Percentiles rank a stretch among this genome's conserved stretches.
phyloP scores from a whole-genome alignment of 163 green algal species.

The Scenedesmus sp. region DNA sequence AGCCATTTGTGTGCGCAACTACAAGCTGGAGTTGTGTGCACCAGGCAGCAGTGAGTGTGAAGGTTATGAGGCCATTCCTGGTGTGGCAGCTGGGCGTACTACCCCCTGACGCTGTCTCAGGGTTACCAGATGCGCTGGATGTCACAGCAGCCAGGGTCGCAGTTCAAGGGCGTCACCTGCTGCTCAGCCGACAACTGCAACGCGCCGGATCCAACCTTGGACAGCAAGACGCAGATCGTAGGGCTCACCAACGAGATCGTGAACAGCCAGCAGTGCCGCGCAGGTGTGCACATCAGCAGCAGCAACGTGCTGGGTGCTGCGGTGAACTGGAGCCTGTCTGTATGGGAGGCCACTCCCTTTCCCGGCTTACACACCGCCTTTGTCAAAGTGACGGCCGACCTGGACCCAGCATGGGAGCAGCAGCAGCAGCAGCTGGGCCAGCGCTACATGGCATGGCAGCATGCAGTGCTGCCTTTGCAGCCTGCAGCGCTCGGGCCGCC shows the following conservation, averaged over 20 bases:
- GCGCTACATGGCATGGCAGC: background rate
- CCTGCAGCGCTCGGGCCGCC: too few species aligned
- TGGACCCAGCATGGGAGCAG: background rate
- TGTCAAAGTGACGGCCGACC: background rate
- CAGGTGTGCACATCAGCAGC: background rate
- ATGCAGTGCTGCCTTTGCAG: background rate
- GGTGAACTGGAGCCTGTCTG: background rate
- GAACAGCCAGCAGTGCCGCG: background rate
- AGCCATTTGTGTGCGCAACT: background rate
- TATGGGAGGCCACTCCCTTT: background rate
- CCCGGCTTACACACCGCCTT: background rate
- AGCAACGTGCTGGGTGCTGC: background rate
- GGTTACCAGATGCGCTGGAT: background rate
- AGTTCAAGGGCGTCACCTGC: background rate
- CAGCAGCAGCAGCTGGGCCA: background rate
- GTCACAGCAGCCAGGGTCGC: background rate
- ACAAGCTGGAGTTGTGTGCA: background rate
- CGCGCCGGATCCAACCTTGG: background rate
- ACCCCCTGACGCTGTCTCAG: background rate
- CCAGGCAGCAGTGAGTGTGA: background rate
- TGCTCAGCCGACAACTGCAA: slow-evolving; percentile 1
- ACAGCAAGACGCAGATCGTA: background rate
- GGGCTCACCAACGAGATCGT: background rate
- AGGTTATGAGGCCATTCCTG: background rate
- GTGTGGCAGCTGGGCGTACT: background rate